Percentiles rank a stretch among this genome's conserved stretches.
Evolutionary conservation across 1,284 basidiomycete genomes (phyloP).

Genomic region (Cutaneotrichosporon sp.): DNA sequence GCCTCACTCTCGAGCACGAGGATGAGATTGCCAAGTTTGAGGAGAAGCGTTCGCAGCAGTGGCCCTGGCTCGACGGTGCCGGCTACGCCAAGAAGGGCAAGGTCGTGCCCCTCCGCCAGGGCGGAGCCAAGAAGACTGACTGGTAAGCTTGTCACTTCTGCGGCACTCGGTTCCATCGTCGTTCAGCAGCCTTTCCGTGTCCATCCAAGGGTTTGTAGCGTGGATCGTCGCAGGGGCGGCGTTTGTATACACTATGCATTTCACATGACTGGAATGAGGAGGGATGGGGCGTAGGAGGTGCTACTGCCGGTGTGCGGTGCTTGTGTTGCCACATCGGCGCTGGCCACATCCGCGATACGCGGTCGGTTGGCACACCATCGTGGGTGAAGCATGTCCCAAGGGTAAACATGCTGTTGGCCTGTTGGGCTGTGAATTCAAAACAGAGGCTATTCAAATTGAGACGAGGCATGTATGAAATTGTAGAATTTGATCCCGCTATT

Average conservation of each 20-base stretch:
- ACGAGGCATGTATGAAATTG: too few species aligned
- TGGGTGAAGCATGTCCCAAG: too few species aligned
- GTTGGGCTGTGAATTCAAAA: too few species aligned
- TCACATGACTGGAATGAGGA: background rate
- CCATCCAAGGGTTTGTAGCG: background rate
- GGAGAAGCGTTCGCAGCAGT: conserved; percentile 62
- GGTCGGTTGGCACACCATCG: too few species aligned
- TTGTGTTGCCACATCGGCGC: too few species aligned
- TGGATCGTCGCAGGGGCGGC: background rate
- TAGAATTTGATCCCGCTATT: too few species aligned
- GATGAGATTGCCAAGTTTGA: conserved; percentile 70
- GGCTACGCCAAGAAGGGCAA: conserved; percentile 67
- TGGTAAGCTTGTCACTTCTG: conserved; percentile 56
- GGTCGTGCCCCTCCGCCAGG: conserved; percentile 50
- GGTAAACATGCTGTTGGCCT: too few species aligned
- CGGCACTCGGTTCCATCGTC: background rate
- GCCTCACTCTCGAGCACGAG: conserved; percentile 75
- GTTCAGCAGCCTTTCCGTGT: background rate
- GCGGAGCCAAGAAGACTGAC: conserved; percentile 56
- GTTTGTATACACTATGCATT: background rate
- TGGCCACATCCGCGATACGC: too few species aligned
- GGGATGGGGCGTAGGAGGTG: too few species aligned
- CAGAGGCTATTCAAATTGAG: too few species aligned
- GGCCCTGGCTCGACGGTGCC: conserved; percentile 93
- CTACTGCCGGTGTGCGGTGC: too few species aligned